Percentiles rank a stretch among this genome's conserved stretches.
These are phyloP conservation scores for Lepidium sativum DNA, from an alignment of 345 rosid genomes.

Conservation along the genomic window DNA sequence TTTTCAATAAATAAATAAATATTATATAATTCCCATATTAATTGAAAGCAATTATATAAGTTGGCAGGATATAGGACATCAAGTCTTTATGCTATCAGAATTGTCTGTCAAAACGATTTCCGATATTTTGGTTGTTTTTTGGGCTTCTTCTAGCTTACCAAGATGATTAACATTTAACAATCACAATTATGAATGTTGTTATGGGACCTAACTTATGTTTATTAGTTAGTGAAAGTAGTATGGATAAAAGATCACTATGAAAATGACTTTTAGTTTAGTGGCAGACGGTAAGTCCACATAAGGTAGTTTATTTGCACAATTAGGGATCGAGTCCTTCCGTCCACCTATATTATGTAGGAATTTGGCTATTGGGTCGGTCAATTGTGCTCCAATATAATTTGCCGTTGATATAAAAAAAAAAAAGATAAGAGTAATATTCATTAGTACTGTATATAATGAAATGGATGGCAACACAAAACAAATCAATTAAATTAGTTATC, in stretches of 20 bases:
- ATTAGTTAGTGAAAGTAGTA: not conserved
- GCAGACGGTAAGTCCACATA: too few species aligned
- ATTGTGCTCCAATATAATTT: too few species aligned
- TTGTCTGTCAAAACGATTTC: conserved; percentile 19
- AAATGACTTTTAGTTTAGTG: too few species aligned
- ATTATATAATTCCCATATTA: not conserved
- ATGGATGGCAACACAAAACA: not conserved
- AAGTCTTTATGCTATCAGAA: conserved; percentile 19
- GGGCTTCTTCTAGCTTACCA: not conserved
- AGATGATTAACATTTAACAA: not conserved
- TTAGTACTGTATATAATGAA: not conserved
- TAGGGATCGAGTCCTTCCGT: too few species aligned
- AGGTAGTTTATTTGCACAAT: too few species aligned
- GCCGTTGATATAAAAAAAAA: too few species aligned
- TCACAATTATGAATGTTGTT: not conserved
- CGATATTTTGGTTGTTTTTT: conserved; percentile 10
- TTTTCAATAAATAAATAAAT: too few species aligned
- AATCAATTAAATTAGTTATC: not conserved
- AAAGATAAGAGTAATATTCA: too few species aligned
- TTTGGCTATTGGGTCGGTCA: too few species aligned
- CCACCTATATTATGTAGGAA: too few species aligned
- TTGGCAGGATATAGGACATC: conserved; percentile 20
- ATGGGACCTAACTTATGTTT: not conserved
- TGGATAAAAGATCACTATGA: too few species aligned
- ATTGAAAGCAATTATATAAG: conserved; percentile 7